These are phyloP conservation scores for Aureobasidium sp. DNA, from an alignment of 2,329 filamentous ascomycete genomes.

Conservation along the genomic window DNA sequence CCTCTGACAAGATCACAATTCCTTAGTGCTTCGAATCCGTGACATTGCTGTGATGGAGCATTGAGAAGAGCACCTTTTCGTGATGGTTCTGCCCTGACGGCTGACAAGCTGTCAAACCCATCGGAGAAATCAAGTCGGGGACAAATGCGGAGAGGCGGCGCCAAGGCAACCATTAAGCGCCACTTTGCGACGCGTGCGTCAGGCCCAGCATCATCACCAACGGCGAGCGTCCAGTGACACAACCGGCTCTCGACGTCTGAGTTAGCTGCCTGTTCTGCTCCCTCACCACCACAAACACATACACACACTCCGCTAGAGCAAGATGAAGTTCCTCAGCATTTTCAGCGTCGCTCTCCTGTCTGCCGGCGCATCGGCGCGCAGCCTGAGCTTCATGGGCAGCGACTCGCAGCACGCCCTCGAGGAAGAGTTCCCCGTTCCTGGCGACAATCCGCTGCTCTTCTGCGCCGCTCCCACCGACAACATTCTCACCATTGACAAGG, in stretches of 20 bases:
- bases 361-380: constrained; percentile 25
- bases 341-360: constrained; percentile 25
- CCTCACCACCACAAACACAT: not conserved
- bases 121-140: not conserved
- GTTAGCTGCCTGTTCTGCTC: not conserved
- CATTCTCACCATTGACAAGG: constrained; percentile 67
- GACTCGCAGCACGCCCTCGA: constrained; percentile 25
- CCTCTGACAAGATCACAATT: too few relatives aligned
- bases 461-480: constrained; percentile 65
- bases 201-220: constrained; percentile 1
- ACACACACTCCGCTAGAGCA: not conserved
- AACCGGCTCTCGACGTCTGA: not conserved
- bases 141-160: constrained; percentile 5
- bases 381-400: constrained; percentile 21
- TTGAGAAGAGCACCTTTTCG: not conserved
- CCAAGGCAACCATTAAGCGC: not conserved
- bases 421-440: constrained; percentile 61
- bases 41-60: not conserved
- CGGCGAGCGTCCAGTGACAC: not conserved
- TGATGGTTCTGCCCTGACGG: not conserved
- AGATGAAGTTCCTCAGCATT: constrained; percentile 28
- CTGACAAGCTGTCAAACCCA: not conserved
- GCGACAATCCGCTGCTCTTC: constrained; percentile 77
- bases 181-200: constrained; percentile 1
- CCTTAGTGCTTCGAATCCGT: too few relatives aligned